A percentile compares a stretch with the other conserved stretches of the same genome.
These are phyloP conservation scores for Blastocystis sp. DNA, from an alignment of 352 stramenopile genomes.

Conservation along the genomic window DNA sequence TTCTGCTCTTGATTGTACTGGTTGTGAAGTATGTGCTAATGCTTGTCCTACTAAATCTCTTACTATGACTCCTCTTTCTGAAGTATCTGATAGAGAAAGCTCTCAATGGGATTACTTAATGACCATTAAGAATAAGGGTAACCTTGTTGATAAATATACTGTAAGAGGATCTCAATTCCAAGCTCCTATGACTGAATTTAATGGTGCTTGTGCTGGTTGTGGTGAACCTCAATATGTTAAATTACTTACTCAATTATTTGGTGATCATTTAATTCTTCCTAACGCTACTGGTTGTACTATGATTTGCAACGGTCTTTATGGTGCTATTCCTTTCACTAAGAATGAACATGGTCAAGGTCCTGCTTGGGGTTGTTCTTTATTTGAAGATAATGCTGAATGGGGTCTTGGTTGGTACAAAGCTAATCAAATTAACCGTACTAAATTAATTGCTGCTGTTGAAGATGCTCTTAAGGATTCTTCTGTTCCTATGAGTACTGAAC, in stretches of 20 bases:
- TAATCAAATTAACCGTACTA: conserved; percentile 44
- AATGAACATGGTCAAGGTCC: conserved; percentile 40
- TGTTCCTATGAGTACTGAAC: conserved; percentile 38
- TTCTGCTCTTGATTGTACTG: conserved; percentile 50
- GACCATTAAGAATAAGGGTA: conserved; percentile 46
- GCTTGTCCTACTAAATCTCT: conserved; percentile 49
- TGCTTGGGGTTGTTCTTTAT: conserved; percentile 46
- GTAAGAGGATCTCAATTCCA: conserved; percentile 48
- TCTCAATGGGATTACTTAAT: conserved; percentile 48
- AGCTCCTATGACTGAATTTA: conserved; percentile 48
- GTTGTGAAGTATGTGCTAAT: conserved; percentile 49
- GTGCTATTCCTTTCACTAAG: conserved; percentile 48
- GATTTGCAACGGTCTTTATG: conserved; percentile 47
- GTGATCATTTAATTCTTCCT: conserved; percentile 49
- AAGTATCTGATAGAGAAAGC: conserved; percentile 42
- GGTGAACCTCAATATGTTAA: conserved; percentile 49
- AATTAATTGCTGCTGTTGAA: conserved; percentile 46
- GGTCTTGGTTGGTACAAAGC: conserved; percentile 41
- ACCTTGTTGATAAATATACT: conserved; percentile 48
- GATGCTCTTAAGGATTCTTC: conserved; percentile 6
- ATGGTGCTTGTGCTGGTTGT: conserved; percentile 47
- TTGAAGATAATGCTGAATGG: conserved; percentile 50
- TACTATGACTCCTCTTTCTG: conserved; percentile 45
- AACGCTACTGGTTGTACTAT: conserved; percentile 49
- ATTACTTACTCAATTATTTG: conserved; percentile 51